phyloP scores from a whole-genome alignment of 139 green algal genomes.

The Chlamydomonas asymmetrica region DNA sequence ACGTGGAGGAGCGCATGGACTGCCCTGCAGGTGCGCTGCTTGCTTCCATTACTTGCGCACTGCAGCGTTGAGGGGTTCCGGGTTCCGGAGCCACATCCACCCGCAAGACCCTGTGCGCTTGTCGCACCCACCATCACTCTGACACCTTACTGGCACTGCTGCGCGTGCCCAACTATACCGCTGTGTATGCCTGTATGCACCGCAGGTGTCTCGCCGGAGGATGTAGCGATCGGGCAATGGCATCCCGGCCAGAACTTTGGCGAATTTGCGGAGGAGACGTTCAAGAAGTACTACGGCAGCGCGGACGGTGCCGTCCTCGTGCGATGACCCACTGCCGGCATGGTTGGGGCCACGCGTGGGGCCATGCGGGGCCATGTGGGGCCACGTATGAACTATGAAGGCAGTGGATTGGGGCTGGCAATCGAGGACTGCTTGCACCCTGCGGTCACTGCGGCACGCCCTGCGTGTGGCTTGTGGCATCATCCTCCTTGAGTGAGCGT shows the following conservation, averaged over 20 bases:
- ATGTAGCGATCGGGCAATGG: conserved; percentile 55
- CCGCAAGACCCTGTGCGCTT: not conserved
- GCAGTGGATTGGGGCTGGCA: no score
- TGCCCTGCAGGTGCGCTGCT: conserved; percentile 25
- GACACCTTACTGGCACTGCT: no score
- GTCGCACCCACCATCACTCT: not conserved
- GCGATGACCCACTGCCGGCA: no score
- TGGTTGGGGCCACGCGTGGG: no score
- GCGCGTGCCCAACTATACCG: no score
- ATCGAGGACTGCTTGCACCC: no score
- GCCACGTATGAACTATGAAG: no score
- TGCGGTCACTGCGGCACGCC: no score
- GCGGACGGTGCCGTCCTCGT: not conserved
- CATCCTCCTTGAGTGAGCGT: no score
- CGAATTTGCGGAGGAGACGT: conserved; percentile 59
- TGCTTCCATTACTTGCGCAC: not conserved
- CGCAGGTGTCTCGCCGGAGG: conserved; percentile 5
- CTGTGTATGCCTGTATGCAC: not conserved
- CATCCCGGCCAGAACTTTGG: conserved; percentile 65
- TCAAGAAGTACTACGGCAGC: conserved; percentile 55
- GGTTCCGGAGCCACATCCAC: not conserved
- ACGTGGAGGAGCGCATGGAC: conserved; percentile 24
- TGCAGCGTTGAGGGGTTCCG: not conserved
- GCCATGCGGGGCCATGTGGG: no score
- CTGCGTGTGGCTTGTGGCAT: no score